A percentile compares a stretch with the other conserved stretches of the same genome.
These are phyloP conservation scores for Calonectria fujianensis DNA, from an alignment of 2,329 filamentous ascomycete species.

Conservation along the genomic window DNA sequence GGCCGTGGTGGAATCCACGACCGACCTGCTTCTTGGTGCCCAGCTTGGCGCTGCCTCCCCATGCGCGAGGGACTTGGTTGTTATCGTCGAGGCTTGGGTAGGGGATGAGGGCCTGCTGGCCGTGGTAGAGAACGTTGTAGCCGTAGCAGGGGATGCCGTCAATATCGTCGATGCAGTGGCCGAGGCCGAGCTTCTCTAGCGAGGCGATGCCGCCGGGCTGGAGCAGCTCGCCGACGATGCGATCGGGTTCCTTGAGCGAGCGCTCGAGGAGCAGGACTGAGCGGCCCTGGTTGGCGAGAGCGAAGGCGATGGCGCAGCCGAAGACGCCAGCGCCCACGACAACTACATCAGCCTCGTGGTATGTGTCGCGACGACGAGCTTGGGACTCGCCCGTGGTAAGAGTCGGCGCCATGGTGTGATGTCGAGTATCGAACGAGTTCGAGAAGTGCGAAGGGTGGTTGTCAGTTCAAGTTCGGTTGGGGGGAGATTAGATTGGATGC, in stretches of 20 bases:
- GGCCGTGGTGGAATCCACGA: slow-evolving; percentile 92
- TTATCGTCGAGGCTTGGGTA: slow-evolving; percentile 81
- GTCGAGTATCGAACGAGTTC: slow-evolving; percentile 30
- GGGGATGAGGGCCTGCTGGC: slow-evolving; percentile 82
- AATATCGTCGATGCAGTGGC: slow-evolving; percentile 89
- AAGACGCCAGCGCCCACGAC: slow-evolving; percentile 94
- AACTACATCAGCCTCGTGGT: slow-evolving; percentile 86
- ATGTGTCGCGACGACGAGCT: slow-evolving; percentile 69
- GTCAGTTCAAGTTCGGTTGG: slow-evolving; percentile 30
- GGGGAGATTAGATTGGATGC: slow-evolving; percentile 29
- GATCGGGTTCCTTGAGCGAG: slow-evolving; percentile 92
- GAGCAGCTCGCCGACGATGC: slow-evolving; percentile 95
- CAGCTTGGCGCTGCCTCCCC: slow-evolving; percentile 59
- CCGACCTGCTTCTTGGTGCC: slow-evolving; percentile 75
- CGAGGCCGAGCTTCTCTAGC: slow-evolving; percentile 86
- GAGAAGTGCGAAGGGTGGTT: slow-evolving; percentile 34
- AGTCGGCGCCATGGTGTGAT: slow-evolving; percentile 57
- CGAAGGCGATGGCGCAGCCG: slow-evolving; percentile 89
- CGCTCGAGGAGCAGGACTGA: slow-evolving; percentile 93
- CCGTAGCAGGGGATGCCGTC: slow-evolving; percentile 89
- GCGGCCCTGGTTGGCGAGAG: slow-evolving; percentile 90
- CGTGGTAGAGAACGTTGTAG: slow-evolving; percentile 91
- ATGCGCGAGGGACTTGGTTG: slow-evolving; percentile 63
- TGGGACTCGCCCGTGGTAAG: slow-evolving; percentile 62
- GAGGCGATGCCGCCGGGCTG: slow-evolving; percentile 93